A percentile compares a stretch with the other conserved stretches of the same genome.
Conservation (phyloP, 768 basidiomycete genomes). For the Leucogyrophana mollusca region DNA sequence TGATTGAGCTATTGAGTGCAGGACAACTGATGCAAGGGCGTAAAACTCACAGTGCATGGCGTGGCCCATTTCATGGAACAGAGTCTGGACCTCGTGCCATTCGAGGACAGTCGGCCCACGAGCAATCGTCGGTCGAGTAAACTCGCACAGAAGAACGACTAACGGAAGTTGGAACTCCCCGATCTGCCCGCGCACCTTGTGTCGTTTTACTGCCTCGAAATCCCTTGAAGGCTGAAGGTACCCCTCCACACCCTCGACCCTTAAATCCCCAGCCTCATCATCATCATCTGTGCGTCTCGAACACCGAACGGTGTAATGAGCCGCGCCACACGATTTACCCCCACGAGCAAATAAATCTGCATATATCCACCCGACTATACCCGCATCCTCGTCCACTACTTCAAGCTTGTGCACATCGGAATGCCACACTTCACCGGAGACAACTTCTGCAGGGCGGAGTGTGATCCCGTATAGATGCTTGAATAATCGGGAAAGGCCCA, state of each 20-base stretch:
- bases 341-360: slow-evolving; percentile 84
- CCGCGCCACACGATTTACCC: slow-evolving; percentile 89
- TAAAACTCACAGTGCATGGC: slow-evolving; percentile 92
- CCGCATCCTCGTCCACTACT: slow-evolving; percentile 86
- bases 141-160: slow-evolving; percentile 90
- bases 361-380: slow-evolving; percentile 92
- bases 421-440: slow-evolving; percentile 88
- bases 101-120: slow-evolving; percentile 71
- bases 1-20: slow-evolving; percentile 34
- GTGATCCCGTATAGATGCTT: slow-evolving; percentile 84
- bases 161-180: slow-evolving; percentile 87
- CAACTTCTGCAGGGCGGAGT: slow-evolving; percentile 65
- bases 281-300: slow-evolving; percentile 92
- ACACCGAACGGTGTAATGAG: slow-evolving; percentile 97
- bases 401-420: slow-evolving; percentile 85
- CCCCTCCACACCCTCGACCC: slow-evolving; percentile 35
- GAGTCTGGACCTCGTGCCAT: slow-evolving; percentile 92
- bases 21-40: not conserved
- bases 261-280: slow-evolving; percentile 67
- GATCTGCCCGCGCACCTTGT: slow-evolving; percentile 56
- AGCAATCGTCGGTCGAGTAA: slow-evolving; percentile 59
- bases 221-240: slow-evolving; percentile 48
- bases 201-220: slow-evolving; percentile 64
- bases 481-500: slow-evolving; percentile 90
- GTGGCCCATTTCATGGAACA: slow-evolving; percentile 99